These are phyloP conservation scores for Fusarium vanettenii DNA, from an alignment of 2,329 filamentous ascomycete genomes.

Conservation along the genomic window DNA sequence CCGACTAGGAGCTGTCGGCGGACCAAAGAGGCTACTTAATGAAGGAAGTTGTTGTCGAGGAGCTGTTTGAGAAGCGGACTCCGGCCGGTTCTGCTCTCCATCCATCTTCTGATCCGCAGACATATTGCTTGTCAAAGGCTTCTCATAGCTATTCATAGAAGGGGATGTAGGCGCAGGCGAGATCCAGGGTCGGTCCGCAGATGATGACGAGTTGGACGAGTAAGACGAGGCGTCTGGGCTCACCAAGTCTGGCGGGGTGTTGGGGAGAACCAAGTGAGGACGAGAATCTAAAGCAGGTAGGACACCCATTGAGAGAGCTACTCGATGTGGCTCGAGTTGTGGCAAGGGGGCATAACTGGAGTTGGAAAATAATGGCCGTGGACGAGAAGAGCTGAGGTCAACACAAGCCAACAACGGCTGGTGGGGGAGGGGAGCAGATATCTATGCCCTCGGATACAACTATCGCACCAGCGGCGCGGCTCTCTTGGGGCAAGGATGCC, in stretches of 20 bases:
- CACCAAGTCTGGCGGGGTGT: constrained; percentile 66
- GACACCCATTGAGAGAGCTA: constrained; percentile 66
- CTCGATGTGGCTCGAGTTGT: constrained; percentile 44
- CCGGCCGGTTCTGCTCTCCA: constrained; percentile 51
- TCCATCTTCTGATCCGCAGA: constrained; percentile 53
- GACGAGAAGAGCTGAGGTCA: constrained; percentile 30
- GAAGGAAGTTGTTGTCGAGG: constrained; percentile 64
- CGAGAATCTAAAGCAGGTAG: constrained; percentile 62
- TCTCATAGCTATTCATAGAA: constrained; percentile 70
- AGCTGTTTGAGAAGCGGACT: constrained; percentile 45
- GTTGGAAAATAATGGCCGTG: constrained; percentile 19
- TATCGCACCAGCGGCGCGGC: constrained; percentile 44
- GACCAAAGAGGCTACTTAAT: constrained; percentile 68
- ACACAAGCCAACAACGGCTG: constrained; percentile 24
- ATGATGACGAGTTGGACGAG: constrained; percentile 57
- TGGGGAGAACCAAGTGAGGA: constrained; percentile 62
- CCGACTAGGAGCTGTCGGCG: constrained; percentile 54
- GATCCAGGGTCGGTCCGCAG: constrained; percentile 60
- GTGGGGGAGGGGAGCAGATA: constrained; percentile 40
- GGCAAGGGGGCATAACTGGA: constrained; percentile 40
- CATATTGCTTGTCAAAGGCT: constrained; percentile 57
- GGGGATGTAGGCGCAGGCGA: constrained; percentile 57
- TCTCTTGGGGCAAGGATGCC: constrained; percentile 36
- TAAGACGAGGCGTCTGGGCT: constrained; percentile 63
- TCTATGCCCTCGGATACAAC: constrained; percentile 43